Evolutionary conservation across 176 grass and related monocot species (phyloP).

Genomic region (Bromus sterilis): DNA sequence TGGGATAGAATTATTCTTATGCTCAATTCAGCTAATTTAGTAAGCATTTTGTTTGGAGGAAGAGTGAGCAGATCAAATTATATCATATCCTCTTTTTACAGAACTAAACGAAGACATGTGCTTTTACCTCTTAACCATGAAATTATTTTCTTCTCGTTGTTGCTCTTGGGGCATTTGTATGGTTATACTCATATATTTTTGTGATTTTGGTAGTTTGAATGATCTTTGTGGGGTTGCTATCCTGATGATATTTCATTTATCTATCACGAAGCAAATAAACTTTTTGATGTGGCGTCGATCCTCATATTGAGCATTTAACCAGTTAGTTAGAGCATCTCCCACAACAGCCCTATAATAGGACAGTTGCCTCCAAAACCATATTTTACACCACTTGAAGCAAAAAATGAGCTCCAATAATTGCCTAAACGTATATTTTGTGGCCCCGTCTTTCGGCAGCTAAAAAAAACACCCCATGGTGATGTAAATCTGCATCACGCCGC

Average conservation of each 20-base stretch:
- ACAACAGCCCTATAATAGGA: too few relatives aligned
- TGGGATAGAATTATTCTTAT: not conserved
- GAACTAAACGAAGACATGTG: not conserved
- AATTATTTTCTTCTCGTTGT: not conserved
- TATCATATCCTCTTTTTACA: not conserved
- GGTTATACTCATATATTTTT: not conserved
- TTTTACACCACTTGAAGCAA: too few relatives aligned
- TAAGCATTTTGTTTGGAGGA: not conserved
- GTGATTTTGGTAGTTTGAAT: not conserved
- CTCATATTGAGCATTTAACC: not conserved
- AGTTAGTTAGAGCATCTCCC: not conserved
- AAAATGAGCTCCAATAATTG: too few relatives aligned
- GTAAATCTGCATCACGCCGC: too few relatives aligned
- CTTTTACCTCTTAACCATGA: not conserved
- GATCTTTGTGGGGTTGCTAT: not conserved
- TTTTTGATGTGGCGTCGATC: not conserved
- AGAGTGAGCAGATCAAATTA: not conserved
- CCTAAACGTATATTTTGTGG: too few relatives aligned
- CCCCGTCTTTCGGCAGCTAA: too few relatives aligned
- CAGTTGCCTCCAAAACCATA: too few relatives aligned
- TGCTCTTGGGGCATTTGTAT: not conserved
- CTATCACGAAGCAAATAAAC: not conserved
- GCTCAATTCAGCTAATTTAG: not conserved
- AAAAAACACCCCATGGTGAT: too few relatives aligned
- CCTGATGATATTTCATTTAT: conserved; percentile 3